phyloP scores from a whole-genome alignment of 768 basidiomycete species.

The Boletales sp. region DNA sequence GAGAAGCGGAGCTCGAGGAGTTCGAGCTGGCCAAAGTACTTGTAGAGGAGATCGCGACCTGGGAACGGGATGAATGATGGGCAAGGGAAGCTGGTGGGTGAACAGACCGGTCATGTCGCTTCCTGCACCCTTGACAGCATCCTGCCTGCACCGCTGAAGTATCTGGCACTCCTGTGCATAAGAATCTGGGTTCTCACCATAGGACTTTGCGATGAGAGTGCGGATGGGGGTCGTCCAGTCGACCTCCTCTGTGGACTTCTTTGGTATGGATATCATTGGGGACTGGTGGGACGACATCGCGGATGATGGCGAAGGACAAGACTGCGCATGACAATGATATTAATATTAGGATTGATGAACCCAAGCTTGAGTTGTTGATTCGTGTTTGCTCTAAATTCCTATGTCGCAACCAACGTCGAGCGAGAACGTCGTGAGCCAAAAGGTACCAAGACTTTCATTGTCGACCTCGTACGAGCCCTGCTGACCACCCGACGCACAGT shows the following conservation, averaged over 20 bases:
- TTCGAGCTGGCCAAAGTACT: constrained; percentile 99
- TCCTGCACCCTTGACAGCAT: constrained; percentile 94
- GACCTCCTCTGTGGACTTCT: constrained; percentile 93
- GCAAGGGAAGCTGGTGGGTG: not conserved
- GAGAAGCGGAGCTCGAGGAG: constrained; percentile 95
- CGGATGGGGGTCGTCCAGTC: constrained; percentile 93
- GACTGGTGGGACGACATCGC: constrained; percentile 75
- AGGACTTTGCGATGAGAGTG: constrained; percentile 82
- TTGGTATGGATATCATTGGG: constrained; percentile 88
- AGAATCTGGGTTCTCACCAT: constrained; percentile 88
- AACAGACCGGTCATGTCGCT: constrained; percentile 87
- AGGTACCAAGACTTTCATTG: constrained; percentile 45
- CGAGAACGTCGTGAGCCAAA: constrained; percentile 87
- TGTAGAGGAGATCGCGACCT: constrained; percentile 94
- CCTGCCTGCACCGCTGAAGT: constrained; percentile 89
- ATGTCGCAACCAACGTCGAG: constrained; percentile 73
- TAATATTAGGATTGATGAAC: too few species aligned
- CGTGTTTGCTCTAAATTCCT: constrained; percentile 20
- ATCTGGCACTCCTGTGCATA: constrained; percentile 81
- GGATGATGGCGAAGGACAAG: not conserved
- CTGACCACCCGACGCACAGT: constrained; percentile 38
- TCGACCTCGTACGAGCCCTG: not conserved
- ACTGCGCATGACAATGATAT: not conserved
- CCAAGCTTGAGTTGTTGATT: constrained; percentile 10
- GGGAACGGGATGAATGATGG: constrained; percentile 3